These are phyloP conservation scores for Leptomonas pyrrhocoris DNA, from an alignment of 208 protist species.

Conservation along the genomic window DNA sequence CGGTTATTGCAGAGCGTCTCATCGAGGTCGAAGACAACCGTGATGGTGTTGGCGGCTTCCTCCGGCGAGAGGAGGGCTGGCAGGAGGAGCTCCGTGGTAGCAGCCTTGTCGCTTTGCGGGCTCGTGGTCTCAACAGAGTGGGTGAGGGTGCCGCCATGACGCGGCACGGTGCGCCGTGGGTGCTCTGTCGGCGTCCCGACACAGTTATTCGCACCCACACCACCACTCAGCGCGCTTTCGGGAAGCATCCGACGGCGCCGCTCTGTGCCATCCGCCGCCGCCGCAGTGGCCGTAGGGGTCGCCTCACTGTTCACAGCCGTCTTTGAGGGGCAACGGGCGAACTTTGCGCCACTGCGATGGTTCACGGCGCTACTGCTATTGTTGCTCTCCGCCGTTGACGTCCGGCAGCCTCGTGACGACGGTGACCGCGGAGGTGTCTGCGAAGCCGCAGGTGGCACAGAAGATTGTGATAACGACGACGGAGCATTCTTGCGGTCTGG, in stretches of 20 bases:
- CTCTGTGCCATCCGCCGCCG: not conserved
- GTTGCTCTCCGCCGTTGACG: not conserved
- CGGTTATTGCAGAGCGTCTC: slow-evolving; percentile 92
- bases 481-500: not conserved
- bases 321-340: slow-evolving; percentile 2
- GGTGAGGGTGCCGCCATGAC: not conserved
- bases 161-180: not conserved
- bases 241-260: slow-evolving; percentile 8
- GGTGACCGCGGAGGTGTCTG: not conserved
- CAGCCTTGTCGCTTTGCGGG: not conserved
- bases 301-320: slow-evolving; percentile 2
- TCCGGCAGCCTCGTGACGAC: slow-evolving; percentile 3
- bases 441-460: not conserved
- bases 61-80: slow-evolving; percentile 39
- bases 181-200: not conserved
- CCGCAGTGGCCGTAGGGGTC: not conserved
- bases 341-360: not conserved
- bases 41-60: slow-evolving; percentile 68
- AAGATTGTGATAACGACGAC: not conserved
- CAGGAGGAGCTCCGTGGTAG: slow-evolving; percentile 33
- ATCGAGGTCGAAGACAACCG: slow-evolving; percentile 92
- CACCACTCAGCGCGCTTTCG: not conserved
- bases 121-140: not conserved
- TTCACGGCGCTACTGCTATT: not conserved
- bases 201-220: not conserved